Evolutionary conservation across 495 filamentous ascomycete genomes (phyloP).

Genomic region (Neurospora sp.): DNA sequence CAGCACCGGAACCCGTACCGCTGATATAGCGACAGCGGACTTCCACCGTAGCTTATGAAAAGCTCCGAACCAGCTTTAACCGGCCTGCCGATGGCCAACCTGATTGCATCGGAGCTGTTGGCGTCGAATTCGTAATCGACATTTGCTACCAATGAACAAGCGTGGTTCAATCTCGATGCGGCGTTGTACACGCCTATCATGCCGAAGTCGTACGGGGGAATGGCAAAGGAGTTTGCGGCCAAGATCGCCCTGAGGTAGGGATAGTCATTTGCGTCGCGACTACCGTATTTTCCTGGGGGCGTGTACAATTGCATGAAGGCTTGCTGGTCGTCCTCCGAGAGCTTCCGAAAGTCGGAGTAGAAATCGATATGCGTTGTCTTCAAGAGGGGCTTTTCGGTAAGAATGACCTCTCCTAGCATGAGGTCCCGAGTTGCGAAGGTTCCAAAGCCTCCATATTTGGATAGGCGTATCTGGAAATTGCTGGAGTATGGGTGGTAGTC

Average conservation of each 20-base stretch:
- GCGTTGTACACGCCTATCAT: slow-evolving; percentile 1
- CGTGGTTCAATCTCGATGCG: slow-evolving; percentile 27
- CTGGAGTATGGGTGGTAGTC: background rate
- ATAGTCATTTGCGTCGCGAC: background rate
- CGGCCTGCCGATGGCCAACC: slow-evolving; percentile 10
- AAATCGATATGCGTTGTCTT: slow-evolving; percentile 5
- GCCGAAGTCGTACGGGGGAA: background rate
- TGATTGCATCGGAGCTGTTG: background rate
- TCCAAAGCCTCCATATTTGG: slow-evolving; percentile 18
- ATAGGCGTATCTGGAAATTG: slow-evolving; percentile 16
- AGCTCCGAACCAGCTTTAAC: slow-evolving; percentile 20
- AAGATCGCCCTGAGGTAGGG: background rate
- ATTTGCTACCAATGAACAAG: slow-evolving; percentile 12
- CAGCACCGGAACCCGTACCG: slow-evolving; percentile 24
- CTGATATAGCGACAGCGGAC: slow-evolving; percentile 12
- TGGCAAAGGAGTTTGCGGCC: background rate
- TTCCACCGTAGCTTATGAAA: slow-evolving; percentile 22
- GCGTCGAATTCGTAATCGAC: slow-evolving; percentile 11
- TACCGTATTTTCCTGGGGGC: background rate
- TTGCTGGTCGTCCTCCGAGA: slow-evolving; percentile 4
- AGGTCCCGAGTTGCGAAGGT: slow-evolving; percentile 21
- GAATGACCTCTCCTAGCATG: slow-evolving; percentile 13
- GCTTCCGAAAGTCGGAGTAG: slow-evolving; percentile 8
- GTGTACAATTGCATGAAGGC: background rate
- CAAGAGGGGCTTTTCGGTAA: slow-evolving; percentile 17